Percentiles rank a stretch among this genome's conserved stretches.
Conservation (phyloP, 2,329 filamentous ascomycete genomes). For the Neonectria magnoliae region DNA sequence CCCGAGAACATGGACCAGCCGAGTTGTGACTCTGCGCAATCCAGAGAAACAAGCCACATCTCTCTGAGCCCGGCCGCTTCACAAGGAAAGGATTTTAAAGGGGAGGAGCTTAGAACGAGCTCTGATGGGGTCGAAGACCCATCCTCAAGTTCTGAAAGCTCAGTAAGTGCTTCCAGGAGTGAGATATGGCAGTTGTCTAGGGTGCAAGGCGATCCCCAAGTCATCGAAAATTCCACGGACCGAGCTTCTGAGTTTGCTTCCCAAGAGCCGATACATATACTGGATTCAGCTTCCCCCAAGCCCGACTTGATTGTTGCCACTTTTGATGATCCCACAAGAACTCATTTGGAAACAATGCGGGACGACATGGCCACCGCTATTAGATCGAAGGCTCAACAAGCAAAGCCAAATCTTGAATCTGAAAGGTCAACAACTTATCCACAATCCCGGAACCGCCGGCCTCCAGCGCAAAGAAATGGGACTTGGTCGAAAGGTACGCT, state of each 20-base stretch:
- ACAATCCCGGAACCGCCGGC: neutral
- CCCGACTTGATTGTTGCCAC: constrained; percentile 44
- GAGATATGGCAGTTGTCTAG: neutral
- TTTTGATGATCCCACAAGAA: constrained; percentile 41
- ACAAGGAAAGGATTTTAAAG: neutral
- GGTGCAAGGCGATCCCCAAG: neutral
- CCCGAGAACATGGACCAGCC: neutral
- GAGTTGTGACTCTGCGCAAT: neutral
- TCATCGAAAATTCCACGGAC: neutral
- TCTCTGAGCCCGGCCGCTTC: neutral
- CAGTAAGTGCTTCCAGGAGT: neutral
- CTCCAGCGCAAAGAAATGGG: constrained; percentile 1
- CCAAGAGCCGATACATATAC: constrained; percentile 5
- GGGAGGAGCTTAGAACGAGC: neutral
- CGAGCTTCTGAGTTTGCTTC: neutral
- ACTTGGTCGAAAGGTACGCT: neutral
- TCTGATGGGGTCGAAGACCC: constrained; percentile 18
- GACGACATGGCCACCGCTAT: constrained; percentile 13
- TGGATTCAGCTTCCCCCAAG: constrained; percentile 40
- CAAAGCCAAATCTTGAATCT: neutral
- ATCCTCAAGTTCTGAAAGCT: constrained; percentile 13
- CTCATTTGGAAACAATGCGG: constrained; percentile 33
- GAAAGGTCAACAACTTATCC: neutral
- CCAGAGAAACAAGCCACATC: neutral
- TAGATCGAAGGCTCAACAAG: neutral